These are phyloP conservation scores for Kwoniella dejecticola DNA, from an alignment of 768 basidiomycete species.

Conservation along the genomic window DNA sequence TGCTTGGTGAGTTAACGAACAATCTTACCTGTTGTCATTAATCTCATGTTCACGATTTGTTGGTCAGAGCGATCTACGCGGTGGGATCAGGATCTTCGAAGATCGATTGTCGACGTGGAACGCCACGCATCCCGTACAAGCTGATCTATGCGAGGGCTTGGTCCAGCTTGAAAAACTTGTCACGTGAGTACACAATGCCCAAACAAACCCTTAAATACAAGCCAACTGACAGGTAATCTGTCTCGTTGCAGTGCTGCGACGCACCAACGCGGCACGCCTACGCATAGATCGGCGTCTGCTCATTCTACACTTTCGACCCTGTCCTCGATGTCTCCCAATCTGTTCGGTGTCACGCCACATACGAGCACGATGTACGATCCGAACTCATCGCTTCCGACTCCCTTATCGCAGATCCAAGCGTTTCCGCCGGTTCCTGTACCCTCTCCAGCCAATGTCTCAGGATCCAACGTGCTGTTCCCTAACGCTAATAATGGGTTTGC, in stretches of 20 bases:
- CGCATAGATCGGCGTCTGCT: background rate
- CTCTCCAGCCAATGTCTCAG: background rate
- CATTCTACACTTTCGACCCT: background rate
- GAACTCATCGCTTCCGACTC: conserved; percentile 10
- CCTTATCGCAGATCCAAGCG: conserved; percentile 38
- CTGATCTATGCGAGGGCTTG: conserved; percentile 49
- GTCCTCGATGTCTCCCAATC: conserved; percentile 1
- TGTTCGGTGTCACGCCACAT: conserved; percentile 8
- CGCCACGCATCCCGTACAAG: conserved; percentile 51
- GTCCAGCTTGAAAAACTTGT: conserved; percentile 47
- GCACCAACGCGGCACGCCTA: conserved; percentile 25
- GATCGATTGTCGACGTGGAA: conserved; percentile 47
- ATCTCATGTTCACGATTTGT: background rate
- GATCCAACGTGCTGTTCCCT: background rate
- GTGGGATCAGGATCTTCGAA: conserved; percentile 45
- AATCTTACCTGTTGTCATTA: background rate
- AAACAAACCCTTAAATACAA: no score
- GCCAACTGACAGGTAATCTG: background rate
- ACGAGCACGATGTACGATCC: background rate
- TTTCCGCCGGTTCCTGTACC: conserved; percentile 27
- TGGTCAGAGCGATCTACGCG: conserved; percentile 47
- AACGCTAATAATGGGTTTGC: background rate
- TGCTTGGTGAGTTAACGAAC: conserved; percentile 40
- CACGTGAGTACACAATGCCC: conserved; percentile 31
- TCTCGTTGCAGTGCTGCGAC: conserved; percentile 19